Base-by-base conservation (phyloP, 345 rosid genomes). In the Corchorus capsularis region DNA sequence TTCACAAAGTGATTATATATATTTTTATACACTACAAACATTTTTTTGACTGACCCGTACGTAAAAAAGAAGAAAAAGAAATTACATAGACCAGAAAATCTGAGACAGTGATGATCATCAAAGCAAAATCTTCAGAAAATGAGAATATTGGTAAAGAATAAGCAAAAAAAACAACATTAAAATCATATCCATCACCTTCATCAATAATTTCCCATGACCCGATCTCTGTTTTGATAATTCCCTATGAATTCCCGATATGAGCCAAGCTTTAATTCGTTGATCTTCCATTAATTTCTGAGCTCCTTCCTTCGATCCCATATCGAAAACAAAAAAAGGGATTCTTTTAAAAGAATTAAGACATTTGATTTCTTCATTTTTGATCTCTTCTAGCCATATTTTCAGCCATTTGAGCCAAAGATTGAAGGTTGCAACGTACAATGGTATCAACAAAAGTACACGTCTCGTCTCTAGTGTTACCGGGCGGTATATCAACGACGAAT, bases 381-480 rank as follows among this genome's bases (percentile, higher is more conserved):
- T 32, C 34, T n/a, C n/a, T 79, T 71, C 69, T 78, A 16, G 85
- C 81, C 87, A 79, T 81, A 43, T 79, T 88, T 82, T 80, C 88
- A 3, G 94, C 89, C 57, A 87, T 83, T 76, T 83, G 92, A 67
- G 98, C 94, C 81, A 96, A 71, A 50, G 98, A 92, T 19, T 86
- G 93, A 81, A 96, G 83, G 82, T 96, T 96, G 90, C 97, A 96
- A 68, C 93, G 86, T 34, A 96, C 90, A 22, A 96, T 92, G 3
- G 96, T 96, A 46, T 91, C 96, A 1, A 86, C 88, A 22, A 96
- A 93, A 70, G 76, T 79, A 64, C 94, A 86, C 0, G 98, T 91
- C 22, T 95, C 99, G 27, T 96, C 99, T 76, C 79, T 77, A 6
- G 93, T 90, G 77, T 95, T 96, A 45, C 96, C 99, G 0, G 83